Percentiles rank a stretch among this genome's conserved stretches.
Evolutionary conservation across 2,329 filamentous ascomycete species (phyloP).

Genomic region (Colletotrichum tanaceti): DNA sequence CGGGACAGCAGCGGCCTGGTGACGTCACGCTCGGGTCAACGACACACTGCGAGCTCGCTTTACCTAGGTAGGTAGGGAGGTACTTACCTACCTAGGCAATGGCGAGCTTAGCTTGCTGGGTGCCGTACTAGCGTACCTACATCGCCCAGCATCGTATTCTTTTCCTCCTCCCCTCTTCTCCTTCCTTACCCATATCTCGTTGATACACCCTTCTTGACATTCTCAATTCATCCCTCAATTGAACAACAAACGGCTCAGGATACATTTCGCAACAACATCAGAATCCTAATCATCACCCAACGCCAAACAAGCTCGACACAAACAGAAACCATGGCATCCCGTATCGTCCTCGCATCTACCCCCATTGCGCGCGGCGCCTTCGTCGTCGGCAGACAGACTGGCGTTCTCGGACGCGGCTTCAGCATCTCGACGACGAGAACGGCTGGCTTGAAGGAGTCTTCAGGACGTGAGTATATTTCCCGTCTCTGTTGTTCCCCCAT

Average conservation of each 20-base stretch:
- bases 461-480: conserved; percentile 47
- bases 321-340: conserved; percentile 48
- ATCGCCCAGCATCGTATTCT: neutral
- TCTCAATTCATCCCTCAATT: neutral
- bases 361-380: conserved; percentile 44
- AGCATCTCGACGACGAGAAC: conserved; percentile 47
- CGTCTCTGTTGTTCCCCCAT: neutral
- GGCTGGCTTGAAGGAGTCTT: conserved; percentile 53
- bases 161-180: neutral
- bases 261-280: neutral
- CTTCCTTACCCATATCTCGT: neutral
- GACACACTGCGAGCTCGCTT: conserved; percentile 8
- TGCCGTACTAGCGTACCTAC: neutral
- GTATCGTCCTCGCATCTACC: conserved; percentile 44
- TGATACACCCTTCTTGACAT: neutral
- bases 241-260: neutral
- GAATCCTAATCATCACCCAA: neutral
- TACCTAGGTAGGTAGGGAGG: no score
- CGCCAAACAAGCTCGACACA: neutral
- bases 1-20: conserved; percentile 6
- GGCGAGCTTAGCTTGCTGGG: neutral
- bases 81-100: conserved; percentile 16
- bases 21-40: conserved; percentile 34
- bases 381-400: conserved; percentile 44
- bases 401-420: conserved; percentile 42